Evolutionary conservation across 2,329 filamentous ascomycete species (phyloP).

Genomic region (Coniochaeta pulveracea): DNA sequence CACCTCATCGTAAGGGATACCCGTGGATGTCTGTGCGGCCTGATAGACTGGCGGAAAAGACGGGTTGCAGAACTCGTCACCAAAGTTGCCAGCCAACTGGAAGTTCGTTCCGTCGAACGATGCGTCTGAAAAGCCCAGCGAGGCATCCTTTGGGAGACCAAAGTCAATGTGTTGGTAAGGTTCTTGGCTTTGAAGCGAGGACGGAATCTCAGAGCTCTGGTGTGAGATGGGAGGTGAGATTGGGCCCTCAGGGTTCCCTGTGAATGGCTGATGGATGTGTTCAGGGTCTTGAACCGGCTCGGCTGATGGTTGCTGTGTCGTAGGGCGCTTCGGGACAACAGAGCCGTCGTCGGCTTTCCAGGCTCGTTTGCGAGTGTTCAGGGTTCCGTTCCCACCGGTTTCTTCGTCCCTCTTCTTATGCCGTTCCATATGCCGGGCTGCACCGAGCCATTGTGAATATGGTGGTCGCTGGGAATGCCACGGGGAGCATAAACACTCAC

Average conservation of each 20-base stretch:
- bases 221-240: neutral
- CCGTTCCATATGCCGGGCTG: slow-evolving; percentile 46
- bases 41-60: slow-evolving; percentile 8
- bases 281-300: neutral
- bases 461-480: neutral
- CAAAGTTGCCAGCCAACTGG: neutral
- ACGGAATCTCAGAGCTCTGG: neutral
- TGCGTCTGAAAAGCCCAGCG: neutral
- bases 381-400: slow-evolving; percentile 37
- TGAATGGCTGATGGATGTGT: slow-evolving; percentile 9
- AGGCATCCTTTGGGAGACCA: neutral
- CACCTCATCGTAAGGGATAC: slow-evolving; percentile 36
- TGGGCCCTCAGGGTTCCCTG: slow-evolving; percentile 8
- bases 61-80: neutral
- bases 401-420: slow-evolving; percentile 42
- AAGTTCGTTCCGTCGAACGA: slow-evolving; percentile 1
- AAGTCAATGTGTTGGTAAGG: neutral
- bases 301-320: neutral
- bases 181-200: neutral
- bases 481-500: slow-evolving; percentile 21
- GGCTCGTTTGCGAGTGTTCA: slow-evolving; percentile 43
- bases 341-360: slow-evolving; percentile 43
- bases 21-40: slow-evolving; percentile 9
- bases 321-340: slow-evolving; percentile 32
- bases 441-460: slow-evolving; percentile 12